Percentiles rank a stretch among this genome's conserved stretches.
Evolutionary conservation across 441 rosid genomes (phyloP).

Genomic region (Brassica balearica): DNA sequence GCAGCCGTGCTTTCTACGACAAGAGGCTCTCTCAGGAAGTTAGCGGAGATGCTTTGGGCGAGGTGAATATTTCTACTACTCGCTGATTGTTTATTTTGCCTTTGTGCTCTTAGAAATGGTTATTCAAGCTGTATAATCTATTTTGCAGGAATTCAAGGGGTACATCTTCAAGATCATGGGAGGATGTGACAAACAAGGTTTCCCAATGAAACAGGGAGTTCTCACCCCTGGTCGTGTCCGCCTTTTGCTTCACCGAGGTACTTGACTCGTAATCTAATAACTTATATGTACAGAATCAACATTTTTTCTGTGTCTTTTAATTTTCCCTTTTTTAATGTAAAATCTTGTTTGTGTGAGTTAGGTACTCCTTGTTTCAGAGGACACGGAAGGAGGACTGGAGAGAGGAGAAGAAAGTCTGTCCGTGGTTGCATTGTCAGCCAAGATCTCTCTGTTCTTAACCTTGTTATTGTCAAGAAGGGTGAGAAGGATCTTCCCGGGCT

Average conservation of each 20-base stretch:
- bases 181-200: slow-evolving; percentile 70
- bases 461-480: slow-evolving; percentile 73
- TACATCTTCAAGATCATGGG: slow-evolving; percentile 68
- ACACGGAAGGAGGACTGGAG: slow-evolving; percentile 68
- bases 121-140: too few species aligned
- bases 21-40: slow-evolving; percentile 72
- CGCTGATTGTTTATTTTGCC: not conserved
- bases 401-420: slow-evolving; percentile 68
- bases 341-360: slow-evolving; percentile 16
- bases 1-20: slow-evolving; percentile 63
- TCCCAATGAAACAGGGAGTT: slow-evolving; percentile 76
- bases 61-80: slow-evolving; percentile 38
- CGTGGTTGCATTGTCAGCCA: slow-evolving; percentile 77
- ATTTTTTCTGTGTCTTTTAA: not conserved
- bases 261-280: not conserved
- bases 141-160: slow-evolving; percentile 58
- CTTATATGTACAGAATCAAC: not conserved
- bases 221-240: slow-evolving; percentile 60
- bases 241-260: slow-evolving; percentile 57
- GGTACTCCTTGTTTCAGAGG: slow-evolving; percentile 79
- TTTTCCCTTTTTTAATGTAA: not conserved
- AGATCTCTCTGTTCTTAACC: slow-evolving; percentile 66
- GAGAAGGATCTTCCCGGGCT: slow-evolving; percentile 67
- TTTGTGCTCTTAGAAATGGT: not conserved
- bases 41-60: slow-evolving; percentile 62